phyloP scores from a whole-genome alignment of 208 protist genomes.

The Lotmaria passim region DNA sequence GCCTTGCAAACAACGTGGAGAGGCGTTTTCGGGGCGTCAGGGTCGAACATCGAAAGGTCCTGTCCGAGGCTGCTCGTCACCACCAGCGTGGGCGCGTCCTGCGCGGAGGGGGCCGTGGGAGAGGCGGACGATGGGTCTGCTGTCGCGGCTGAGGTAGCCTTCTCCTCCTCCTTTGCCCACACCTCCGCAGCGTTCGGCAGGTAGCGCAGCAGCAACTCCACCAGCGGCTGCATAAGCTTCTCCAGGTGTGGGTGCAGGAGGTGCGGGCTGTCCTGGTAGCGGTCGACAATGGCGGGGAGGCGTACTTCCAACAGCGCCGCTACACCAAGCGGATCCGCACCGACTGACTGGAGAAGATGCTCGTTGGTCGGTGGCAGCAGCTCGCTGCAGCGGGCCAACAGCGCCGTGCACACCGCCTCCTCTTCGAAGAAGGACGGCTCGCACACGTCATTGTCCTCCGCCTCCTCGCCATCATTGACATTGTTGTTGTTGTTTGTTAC shows the following conservation, averaged over 20 bases:
- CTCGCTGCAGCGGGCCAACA: slow-evolving; percentile 45
- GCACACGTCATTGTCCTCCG: slow-evolving; percentile 43
- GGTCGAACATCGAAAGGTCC: slow-evolving; percentile 82
- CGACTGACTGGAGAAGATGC: slow-evolving; percentile 57
- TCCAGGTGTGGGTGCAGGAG: slow-evolving; percentile 94
- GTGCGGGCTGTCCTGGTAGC: slow-evolving; percentile 95
- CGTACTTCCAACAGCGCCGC: slow-evolving; percentile 62
- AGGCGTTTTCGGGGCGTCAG: slow-evolving; percentile 66
- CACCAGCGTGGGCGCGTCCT: slow-evolving; percentile 20
- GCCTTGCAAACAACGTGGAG: slow-evolving; percentile 82
- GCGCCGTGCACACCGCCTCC: slow-evolving; percentile 47
- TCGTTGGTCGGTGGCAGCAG: slow-evolving; percentile 43
- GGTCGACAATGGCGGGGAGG: slow-evolving; percentile 76
- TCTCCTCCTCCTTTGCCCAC: slow-evolving; percentile 36
- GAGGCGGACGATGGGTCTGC: not conserved
- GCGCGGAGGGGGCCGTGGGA: not conserved
- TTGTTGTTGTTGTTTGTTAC: no score
- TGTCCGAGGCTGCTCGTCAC: slow-evolving; percentile 47
- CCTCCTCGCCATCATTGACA: not conserved
- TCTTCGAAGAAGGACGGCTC: slow-evolving; percentile 87
- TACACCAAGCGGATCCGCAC: slow-evolving; percentile 61
- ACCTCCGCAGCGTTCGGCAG: slow-evolving; percentile 51
- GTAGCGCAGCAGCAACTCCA: slow-evolving; percentile 64
- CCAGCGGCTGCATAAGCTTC: slow-evolving; percentile 74
- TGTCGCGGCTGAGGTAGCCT: not conserved